These are phyloP conservation scores for Pilobolus umbonatus DNA, from an alignment of 192 early-diverging fungal species.

Conservation along the genomic window DNA sequence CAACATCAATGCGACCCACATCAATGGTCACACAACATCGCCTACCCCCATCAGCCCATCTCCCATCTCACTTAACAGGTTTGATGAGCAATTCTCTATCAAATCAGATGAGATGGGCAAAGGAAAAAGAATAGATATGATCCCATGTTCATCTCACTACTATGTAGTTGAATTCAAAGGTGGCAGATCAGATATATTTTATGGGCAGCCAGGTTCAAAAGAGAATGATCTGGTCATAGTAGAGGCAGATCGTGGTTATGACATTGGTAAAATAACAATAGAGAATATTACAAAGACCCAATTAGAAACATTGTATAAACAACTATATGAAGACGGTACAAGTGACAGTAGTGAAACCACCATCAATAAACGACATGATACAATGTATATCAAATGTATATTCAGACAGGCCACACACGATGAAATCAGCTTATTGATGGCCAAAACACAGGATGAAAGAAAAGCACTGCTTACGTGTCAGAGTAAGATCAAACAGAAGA, in stretches of 20 bases:
- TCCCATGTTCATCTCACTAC: conserved; percentile 50
- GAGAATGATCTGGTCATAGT: conserved; percentile 76
- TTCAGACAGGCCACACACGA: conserved; percentile 70
- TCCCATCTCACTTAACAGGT: too few relatives aligned
- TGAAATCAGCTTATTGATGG: conserved; percentile 72
- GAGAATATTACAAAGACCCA: conserved; percentile 53
- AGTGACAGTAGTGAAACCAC: conserved; percentile 22
- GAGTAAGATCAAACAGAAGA: conserved; percentile 81
- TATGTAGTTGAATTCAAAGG: conserved; percentile 88
- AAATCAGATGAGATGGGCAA: conserved; percentile 39
- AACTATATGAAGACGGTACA: conserved; percentile 28
- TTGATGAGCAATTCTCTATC: conserved; percentile 14
- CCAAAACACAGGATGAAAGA: conserved; percentile 85
- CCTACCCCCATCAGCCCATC: too few relatives aligned
- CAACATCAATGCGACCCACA: too few relatives aligned
- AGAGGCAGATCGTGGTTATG: conserved; percentile 89
- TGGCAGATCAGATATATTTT: conserved; percentile 80
- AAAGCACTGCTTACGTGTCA: conserved; percentile 87
- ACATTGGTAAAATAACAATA: conserved; percentile 75
- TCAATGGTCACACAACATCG: too few relatives aligned
- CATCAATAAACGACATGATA: conserved; percentile 36
- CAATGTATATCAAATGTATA: conserved; percentile 76
- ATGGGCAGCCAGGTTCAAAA: conserved; percentile 28
- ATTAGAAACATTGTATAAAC: conserved; percentile 41
- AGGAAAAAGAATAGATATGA: conserved; percentile 39